Conservation (phyloP, 441 rosid species). For the Gossypium aridum region DNA sequence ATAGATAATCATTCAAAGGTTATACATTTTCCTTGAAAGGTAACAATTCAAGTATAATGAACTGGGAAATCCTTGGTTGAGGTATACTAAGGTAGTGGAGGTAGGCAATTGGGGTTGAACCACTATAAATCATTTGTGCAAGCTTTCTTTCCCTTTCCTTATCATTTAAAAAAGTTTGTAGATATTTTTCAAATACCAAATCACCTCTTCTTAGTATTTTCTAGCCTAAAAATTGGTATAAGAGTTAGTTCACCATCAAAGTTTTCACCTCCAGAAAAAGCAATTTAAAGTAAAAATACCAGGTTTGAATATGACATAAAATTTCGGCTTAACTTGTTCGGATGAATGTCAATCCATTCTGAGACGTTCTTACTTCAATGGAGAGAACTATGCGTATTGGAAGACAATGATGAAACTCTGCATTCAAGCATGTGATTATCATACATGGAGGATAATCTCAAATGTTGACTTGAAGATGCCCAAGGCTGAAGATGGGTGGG, state of each 20-base stretch:
- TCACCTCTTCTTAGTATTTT: not conserved
- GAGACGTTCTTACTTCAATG: no score
- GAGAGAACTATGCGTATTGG: no score
- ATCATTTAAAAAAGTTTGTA: not conserved
- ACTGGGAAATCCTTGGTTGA: no score
- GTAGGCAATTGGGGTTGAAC: not conserved
- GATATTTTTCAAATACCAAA: no score
- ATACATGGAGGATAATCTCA: not conserved
- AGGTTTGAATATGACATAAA: not conserved
- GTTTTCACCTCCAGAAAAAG: not conserved
- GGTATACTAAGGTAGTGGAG: not conserved
- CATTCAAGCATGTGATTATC: no score
- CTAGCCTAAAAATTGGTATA: not conserved
- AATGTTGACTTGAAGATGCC: not conserved
- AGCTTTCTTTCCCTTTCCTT: not conserved
- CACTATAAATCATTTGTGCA: not conserved
- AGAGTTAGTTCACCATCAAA: not conserved
- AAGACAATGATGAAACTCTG: no score
- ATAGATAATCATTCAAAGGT: no score
- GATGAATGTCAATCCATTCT: no score
- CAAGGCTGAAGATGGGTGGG: not conserved
- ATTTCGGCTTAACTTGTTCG: no score
- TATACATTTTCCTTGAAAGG: no score
- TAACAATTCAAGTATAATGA: no score
- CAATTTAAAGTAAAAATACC: not conserved